These are phyloP conservation scores for Acanthamoeba culbertsoni DNA, from an alignment of 208 protist species.

Conservation along the genomic window DNA sequence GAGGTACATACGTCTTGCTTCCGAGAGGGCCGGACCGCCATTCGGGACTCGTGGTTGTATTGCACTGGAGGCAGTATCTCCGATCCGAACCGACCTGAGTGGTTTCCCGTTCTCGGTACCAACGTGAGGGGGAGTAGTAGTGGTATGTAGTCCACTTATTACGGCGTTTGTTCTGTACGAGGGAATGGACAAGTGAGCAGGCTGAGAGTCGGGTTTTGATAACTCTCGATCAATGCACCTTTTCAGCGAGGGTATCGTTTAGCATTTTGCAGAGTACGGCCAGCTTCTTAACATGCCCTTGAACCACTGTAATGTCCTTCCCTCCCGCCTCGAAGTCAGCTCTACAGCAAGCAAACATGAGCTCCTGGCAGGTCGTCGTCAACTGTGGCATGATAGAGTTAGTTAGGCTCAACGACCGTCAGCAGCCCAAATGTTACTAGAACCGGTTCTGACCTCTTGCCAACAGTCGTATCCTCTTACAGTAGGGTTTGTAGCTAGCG, in stretches of 20 bases:
- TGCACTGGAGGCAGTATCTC: background rate
- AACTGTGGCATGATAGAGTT: background rate
- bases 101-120: background rate
- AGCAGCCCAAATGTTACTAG: too few relatives aligned
- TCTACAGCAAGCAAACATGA: background rate
- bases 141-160: constrained; percentile 8
- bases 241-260: background rate
- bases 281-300: background rate
- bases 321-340: background rate
- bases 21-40: background rate
- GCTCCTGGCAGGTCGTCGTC: background rate
- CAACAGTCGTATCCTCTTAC: too few relatives aligned
- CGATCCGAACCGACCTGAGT: too few relatives aligned
- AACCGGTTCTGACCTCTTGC: too few relatives aligned
- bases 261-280: background rate
- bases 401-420: too few relatives aligned
- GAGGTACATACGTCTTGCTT: background rate
- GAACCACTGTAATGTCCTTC: background rate
- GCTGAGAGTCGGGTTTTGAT: too few relatives aligned
- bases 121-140: background rate
- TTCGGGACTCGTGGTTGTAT: background rate
- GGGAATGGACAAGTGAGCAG: background rate
- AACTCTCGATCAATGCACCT: background rate
- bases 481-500: too few relatives aligned
- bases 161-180: background rate